Evolutionary conservation across 2,329 filamentous ascomycete species (phyloP).

Genomic region (Thielaviopsis populi): DNA sequence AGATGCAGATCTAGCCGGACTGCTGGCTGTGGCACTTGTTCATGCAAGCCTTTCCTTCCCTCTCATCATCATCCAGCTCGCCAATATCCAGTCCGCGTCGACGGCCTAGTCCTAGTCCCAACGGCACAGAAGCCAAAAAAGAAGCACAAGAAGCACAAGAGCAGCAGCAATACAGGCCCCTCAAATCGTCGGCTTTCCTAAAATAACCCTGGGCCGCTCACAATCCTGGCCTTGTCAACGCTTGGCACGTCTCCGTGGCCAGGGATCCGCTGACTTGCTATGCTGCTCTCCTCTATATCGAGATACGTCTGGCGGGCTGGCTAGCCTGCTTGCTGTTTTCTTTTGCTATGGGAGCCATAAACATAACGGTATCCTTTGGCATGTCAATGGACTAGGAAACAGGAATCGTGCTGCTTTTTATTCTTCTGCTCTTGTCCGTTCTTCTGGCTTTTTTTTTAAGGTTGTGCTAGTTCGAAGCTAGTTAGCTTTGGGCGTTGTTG

Average conservation of each 20-base stretch:
- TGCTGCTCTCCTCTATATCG: background rate
- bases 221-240: background rate
- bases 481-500: no score
- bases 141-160: background rate
- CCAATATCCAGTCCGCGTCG: background rate
- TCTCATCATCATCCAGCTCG: no score
- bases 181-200: background rate
- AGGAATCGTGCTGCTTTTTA: background rate
- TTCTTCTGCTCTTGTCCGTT: background rate
- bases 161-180: background rate
- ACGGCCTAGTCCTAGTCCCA: background rate
- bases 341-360: background rate
- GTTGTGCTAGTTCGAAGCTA: no score
- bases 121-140: constrained; percentile 6
- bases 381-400: background rate
- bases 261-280: background rate
- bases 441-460: background rate
- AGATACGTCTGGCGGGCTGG: no score
- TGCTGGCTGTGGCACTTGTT: no score
- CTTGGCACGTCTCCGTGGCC: background rate
- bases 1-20: no score
- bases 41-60: no score
- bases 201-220: background rate
- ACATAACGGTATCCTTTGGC: background rate
- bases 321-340: no score